These are phyloP conservation scores for Tricholomella constricta DNA, from an alignment of 768 basidiomycete genomes.

Conservation along the genomic window DNA sequence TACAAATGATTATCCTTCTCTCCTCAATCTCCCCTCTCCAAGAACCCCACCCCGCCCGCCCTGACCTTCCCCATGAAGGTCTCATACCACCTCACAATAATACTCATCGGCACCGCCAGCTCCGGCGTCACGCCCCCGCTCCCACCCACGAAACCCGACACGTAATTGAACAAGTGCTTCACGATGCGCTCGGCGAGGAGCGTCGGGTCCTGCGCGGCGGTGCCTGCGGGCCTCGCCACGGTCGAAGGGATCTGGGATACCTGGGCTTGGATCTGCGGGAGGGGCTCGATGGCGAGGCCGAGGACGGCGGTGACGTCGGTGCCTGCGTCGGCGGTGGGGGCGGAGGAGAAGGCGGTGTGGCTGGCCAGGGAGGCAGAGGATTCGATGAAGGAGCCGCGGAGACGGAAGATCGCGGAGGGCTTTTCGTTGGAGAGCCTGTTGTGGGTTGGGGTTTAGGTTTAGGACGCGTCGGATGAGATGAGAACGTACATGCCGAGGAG, in stretches of 20 bases:
- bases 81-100: conserved; percentile 75
- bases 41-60: conserved; percentile 59
- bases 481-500: conserved; percentile 74
- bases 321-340: conserved; percentile 32
- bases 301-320: conserved; percentile 70
- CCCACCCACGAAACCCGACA: conserved; percentile 62
- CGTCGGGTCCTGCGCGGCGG: conserved; percentile 45
- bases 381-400: conserved; percentile 63
- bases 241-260: conserved; percentile 47
- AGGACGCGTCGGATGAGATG: not conserved
- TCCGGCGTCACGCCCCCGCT: conserved; percentile 45
- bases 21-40: conserved; percentile 49
- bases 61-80: conserved; percentile 59
- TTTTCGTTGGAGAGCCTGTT: conserved; percentile 86
- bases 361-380: conserved; percentile 31
- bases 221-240: conserved; percentile 20
- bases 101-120: conserved; percentile 58
- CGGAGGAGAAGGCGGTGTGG: conserved; percentile 41
- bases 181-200: conserved; percentile 68
- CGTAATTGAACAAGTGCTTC: conserved; percentile 74
- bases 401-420: conserved; percentile 85
- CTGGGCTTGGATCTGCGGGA: conserved; percentile 61
- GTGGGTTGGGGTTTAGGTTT: not conserved
- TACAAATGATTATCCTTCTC: not conserved
- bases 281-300: conserved; percentile 80